Evolutionary conservation across 2,329 filamentous ascomycete species (phyloP).

Genomic region (Clonostachys rosea): DNA sequence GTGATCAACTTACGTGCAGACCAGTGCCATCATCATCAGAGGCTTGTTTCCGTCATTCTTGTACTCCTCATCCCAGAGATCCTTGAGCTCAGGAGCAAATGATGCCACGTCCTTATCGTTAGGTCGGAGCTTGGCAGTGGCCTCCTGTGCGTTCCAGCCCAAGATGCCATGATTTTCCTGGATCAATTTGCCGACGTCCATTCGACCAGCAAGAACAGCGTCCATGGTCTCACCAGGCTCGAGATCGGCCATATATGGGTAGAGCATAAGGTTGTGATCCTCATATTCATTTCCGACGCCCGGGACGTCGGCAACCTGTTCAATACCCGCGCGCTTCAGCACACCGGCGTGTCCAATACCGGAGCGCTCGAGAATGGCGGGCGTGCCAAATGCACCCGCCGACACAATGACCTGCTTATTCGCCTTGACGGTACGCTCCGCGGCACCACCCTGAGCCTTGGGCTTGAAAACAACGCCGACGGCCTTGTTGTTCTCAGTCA

Average conservation of each 20-base stretch:
- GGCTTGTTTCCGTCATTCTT: conserved; percentile 27
- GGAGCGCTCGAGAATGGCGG: conserved; percentile 44
- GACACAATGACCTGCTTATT: conserved; percentile 40
- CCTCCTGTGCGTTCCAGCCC: conserved; percentile 49
- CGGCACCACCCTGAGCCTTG: not conserved
- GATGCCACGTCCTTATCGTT: conserved; percentile 39
- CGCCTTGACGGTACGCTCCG: conserved; percentile 18
- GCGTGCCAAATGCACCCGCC: conserved; percentile 36
- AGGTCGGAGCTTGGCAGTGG: conserved; percentile 46
- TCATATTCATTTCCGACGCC: conserved; percentile 19
- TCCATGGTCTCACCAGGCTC: conserved; percentile 36
- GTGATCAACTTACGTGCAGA: conserved; percentile 8
- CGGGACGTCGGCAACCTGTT: conserved; percentile 9
- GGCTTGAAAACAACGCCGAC: not conserved
- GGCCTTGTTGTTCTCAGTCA: conserved; percentile 15
- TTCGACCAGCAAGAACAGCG: conserved; percentile 40
- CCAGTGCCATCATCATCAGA: conserved; percentile 31
- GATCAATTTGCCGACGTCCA: conserved; percentile 37
- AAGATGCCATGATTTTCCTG: conserved; percentile 29
- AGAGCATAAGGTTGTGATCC: conserved; percentile 50
- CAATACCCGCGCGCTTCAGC: conserved; percentile 9
- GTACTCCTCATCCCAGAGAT: conserved; percentile 46
- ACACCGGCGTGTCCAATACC: conserved; percentile 35
- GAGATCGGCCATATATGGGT: conserved; percentile 36
- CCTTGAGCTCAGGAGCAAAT: conserved; percentile 42